Evolutionary conservation across 1,284 basidiomycete genomes (phyloP).

Genomic region (Lentinus polychrous): DNA sequence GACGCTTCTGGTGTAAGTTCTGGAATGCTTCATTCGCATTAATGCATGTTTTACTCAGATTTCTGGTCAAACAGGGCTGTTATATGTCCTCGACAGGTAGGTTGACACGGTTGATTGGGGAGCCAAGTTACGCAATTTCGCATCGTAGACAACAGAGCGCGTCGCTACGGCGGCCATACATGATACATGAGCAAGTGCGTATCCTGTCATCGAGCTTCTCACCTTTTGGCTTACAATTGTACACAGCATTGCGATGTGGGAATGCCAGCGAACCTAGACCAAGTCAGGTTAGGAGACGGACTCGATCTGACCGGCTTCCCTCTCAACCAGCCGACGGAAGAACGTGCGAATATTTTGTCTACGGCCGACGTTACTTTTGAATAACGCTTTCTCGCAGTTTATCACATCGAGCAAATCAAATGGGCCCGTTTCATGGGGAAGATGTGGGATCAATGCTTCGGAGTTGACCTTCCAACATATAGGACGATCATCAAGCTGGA

Average conservation of each 20-base stretch:
- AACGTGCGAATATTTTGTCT: no score
- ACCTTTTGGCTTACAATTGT: neutral
- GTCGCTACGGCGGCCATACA: conserved; percentile 16
- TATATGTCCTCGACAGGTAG: conserved; percentile 17
- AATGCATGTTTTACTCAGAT: neutral
- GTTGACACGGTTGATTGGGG: neutral
- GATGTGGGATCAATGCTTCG: conserved; percentile 19
- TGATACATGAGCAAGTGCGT: conserved; percentile 17
- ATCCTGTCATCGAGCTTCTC: neutral
- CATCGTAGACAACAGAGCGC: conserved; percentile 11
- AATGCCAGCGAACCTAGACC: conserved; percentile 18
- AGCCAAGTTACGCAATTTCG: neutral
- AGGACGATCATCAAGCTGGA: conserved; percentile 15
- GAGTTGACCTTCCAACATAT: conserved; percentile 16
- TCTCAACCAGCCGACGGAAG: conserved; percentile 15
- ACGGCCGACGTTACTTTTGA: neutral
- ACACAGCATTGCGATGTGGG: conserved; percentile 17
- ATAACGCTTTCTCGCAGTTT: conserved; percentile 10
- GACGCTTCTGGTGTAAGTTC: conserved; percentile 19
- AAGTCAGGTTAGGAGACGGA: conserved; percentile 12
- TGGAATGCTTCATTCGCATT: neutral
- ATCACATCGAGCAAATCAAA: conserved; percentile 12
- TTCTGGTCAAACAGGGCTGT: conserved; percentile 10
- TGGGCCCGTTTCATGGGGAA: conserved; percentile 11
- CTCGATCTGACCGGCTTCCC: conserved; percentile 12